Evolutionary conservation across 2,329 filamentous ascomycete genomes (phyloP), one percentile per base, ranked within the genome.

Genomic region (Pestalotiopsis sp.): DNA sequence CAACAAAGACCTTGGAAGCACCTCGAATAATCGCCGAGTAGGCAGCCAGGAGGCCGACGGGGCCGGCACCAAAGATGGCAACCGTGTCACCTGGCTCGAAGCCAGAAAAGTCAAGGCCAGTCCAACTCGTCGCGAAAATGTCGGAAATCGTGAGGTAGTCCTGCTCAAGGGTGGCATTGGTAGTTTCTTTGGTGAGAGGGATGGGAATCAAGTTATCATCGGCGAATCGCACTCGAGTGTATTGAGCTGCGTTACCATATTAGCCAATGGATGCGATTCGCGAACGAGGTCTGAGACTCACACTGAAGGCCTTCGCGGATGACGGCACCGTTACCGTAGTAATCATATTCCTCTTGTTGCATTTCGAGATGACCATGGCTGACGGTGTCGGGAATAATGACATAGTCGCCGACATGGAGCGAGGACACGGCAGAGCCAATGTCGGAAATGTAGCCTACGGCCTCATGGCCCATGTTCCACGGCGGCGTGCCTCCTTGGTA

Each of bases 391-490:
- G 94, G 93, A 36, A 91, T 88, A 25, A 97, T 93, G 41, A 97
- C 85, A 73, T 89, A 88, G 79, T 97, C 94, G 4, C 94, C 94
- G 65, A 91, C 83, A 71, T 89, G 83, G 71, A 97, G 84, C 0
- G 85, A 88, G 74, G 87, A 90, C 59, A 97, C 93, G 2, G 83
- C 85, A 14, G 85, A 81, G 0, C 94, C 94, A 58, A 87, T 83
- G 71, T 92, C 88, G n/a, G n/a, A 27, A 9, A 97, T 88, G 27
- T 85, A 87, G 5, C 95, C 95, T 1, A 93, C 93, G 76, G 97
- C 97, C 77, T 97, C 95, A 78, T 97, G 95, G 68, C 94, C 93
- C 92, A 90, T 90, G 67, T 89, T 86, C 74, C 88, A 89, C 87
- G 0, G 91, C 88, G 0, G 80, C 84, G 4, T 90, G 91, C 27